Conservation (phyloP, 192 early-diverging fungal genomes). For the Backusella liffmaniae region DNA sequence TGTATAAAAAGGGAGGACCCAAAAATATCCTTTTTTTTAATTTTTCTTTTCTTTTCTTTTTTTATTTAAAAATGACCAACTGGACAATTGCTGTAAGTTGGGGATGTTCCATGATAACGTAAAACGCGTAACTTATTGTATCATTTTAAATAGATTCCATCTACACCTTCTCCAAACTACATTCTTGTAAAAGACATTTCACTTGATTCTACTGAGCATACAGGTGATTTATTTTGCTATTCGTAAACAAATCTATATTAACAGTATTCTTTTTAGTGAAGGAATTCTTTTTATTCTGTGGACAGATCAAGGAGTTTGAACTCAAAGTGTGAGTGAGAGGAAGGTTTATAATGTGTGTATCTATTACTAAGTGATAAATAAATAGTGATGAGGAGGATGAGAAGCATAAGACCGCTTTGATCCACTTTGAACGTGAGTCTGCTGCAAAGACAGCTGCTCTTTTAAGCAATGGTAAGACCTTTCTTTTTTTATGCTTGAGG, state of each 20-base stretch:
- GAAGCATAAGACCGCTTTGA: slow-evolving; percentile 51
- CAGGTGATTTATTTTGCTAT: slow-evolving; percentile 20
- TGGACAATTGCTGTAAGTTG: neutral
- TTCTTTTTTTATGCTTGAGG: neutral
- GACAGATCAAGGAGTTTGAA: slow-evolving; percentile 61
- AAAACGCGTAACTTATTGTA: neutral
- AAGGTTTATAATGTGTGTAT: neutral
- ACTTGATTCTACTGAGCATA: slow-evolving; percentile 47
- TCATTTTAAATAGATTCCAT: slow-evolving; percentile 38
- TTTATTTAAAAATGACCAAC: neutral
- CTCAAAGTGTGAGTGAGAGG: slow-evolving; percentile 47
- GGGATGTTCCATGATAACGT: neutral
- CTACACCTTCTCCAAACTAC: slow-evolving; percentile 48
- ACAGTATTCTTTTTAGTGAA: slow-evolving; percentile 37
- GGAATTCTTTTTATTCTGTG: slow-evolving; percentile 68
- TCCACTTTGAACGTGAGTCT: slow-evolving; percentile 56
- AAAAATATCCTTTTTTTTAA: neutral
- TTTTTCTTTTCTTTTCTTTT: neutral
- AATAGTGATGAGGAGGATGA: slow-evolving; percentile 46
- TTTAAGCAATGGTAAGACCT: slow-evolving; percentile 44
- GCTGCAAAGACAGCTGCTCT: slow-evolving; percentile 67
- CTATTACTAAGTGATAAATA: neutral
- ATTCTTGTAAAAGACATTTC: slow-evolving; percentile 56
- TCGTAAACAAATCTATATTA: too few species aligned
- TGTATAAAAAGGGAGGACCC: neutral